Base-by-base conservation (phyloP, 1,139 yeast species). In the Pichia sp. region DNA sequence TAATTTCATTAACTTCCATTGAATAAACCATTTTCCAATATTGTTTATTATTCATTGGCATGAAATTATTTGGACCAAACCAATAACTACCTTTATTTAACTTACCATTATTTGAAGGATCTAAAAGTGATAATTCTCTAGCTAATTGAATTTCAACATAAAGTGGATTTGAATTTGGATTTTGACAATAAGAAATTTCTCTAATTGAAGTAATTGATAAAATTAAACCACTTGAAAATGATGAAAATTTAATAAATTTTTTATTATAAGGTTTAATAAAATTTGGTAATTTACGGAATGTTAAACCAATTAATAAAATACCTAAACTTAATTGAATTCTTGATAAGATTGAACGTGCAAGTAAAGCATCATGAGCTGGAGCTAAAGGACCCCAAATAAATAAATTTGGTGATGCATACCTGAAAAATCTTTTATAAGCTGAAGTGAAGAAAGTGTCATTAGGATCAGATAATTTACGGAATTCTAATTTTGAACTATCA, bases 321-420 rank as follows among this genome's bases (percentile, higher is more conserved):
- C 58, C 60, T 1, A 52, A 5, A 28, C 49, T 45, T 3, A 47
- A 19, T 43, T 57, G 60, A 8, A 46, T 36, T 18, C 41, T 31
- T 3, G 56, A 55, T 42, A 57, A 31, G 1, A 44, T 20, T 7
- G 47, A 41, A n/a, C 61, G 43, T 22, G 53, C 42, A 4, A 43
- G 14, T n/a, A 50, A 31, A 6, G 57, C 54, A 46, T 57, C 61
- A 34, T 55, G 56, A 9, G 60, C 58, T 3, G 60, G 60, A 7
- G 58, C 59, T 21, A 57, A 40, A 1, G 61, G 59, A 2, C 60
- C 60, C 54, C 55, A 54, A 11, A 57, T 37, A 14, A 52, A 43
- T n/a, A 56, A 40, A 21, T 52, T 49, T 14, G 60, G 59, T 2
- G 52, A 38, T 9, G 60, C 47, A 35, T 54, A 57, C 23, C 60